A percentile compares a stretch with the other conserved stretches of the same genome.
Evolutionary conservation across 495 filamentous ascomycete species (phyloP).

Genomic region (Penicillium cosmopolitanum): DNA sequence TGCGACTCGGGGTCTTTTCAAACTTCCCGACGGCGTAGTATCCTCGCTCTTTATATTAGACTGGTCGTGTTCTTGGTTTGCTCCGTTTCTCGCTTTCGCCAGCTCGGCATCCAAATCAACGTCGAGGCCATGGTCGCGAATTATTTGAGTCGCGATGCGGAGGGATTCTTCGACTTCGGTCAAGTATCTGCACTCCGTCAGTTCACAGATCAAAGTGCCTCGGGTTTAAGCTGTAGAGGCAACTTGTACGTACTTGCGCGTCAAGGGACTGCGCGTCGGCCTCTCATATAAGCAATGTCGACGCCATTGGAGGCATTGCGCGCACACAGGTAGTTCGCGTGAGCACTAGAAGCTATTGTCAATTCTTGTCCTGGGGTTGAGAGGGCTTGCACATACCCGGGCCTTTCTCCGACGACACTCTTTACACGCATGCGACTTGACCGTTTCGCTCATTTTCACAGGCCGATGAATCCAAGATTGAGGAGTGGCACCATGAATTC

Average conservation of each 20-base stretch:
- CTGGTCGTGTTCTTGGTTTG: background rate
- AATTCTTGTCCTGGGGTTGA: background rate
- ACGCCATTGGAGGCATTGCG: conserved; percentile 13
- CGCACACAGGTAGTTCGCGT: conserved; percentile 12
- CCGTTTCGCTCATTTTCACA: conserved; percentile 3
- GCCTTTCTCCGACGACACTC: conserved; percentile 10
- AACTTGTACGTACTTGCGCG: conserved; percentile 1
- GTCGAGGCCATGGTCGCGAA: conserved; percentile 11
- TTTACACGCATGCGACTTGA: conserved; percentile 8
- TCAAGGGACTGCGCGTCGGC: conserved; percentile 9
- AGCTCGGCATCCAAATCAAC: conserved; percentile 8
- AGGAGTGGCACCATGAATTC: conserved; percentile 2
- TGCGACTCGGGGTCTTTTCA: conserved; percentile 3
- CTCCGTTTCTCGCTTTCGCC: conserved; percentile 6
- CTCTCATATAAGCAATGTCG: conserved; percentile 10
- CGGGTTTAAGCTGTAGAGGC: too few relatives aligned
- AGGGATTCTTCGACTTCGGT: conserved; percentile 15
- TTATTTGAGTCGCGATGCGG: conserved; percentile 9
- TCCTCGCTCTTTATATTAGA: background rate
- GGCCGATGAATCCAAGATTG: background rate
- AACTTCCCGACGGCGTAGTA: background rate
- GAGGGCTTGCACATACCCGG: background rate
- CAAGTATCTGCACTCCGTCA: conserved; percentile 1
- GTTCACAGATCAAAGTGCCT: background rate
- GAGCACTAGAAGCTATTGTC: conserved; percentile 6